A percentile compares a stretch with the other conserved stretches of the same genome.
Evolutionary conservation across 129 eudicot species (phyloP).

Genomic region (Arctium minus): DNA sequence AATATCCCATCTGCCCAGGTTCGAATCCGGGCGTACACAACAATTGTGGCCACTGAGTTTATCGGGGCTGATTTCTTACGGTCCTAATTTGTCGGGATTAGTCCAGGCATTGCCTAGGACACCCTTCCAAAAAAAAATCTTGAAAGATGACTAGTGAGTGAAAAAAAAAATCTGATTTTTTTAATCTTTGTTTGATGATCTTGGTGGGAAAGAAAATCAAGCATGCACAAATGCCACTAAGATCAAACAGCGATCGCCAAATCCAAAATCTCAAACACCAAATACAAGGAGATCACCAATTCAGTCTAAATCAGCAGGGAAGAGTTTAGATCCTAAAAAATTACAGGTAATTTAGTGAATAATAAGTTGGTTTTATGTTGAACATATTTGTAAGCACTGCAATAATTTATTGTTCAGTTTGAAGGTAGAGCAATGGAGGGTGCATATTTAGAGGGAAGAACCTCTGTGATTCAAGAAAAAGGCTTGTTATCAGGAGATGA

Average conservation of each 20-base stretch:
- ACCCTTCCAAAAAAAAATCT: no score
- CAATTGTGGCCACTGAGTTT: no score
- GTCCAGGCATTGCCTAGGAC: no score
- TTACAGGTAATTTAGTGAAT: constrained; percentile 43
- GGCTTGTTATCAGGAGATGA: constrained; percentile 32
- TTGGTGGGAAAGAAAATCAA: constrained; percentile 62
- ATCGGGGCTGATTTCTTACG: no score
- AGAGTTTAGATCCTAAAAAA: constrained; percentile 47
- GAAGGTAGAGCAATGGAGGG: constrained; percentile 39
- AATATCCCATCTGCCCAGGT: no score
- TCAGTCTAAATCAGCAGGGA: constrained; percentile 38
- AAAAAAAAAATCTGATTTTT: background rate
- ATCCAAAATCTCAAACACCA: constrained; percentile 32
- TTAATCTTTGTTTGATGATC: constrained; percentile 9
- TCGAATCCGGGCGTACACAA: no score
- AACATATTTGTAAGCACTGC: background rate
- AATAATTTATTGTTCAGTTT: constrained; percentile 43
- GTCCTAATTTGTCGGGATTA: no score
- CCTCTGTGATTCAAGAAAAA: constrained; percentile 31
- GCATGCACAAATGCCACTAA: constrained; percentile 37
- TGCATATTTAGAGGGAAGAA: constrained; percentile 35
- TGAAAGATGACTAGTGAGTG: background rate
- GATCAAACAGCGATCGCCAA: constrained; percentile 42
- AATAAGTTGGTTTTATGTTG: background rate
- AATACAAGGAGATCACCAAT: constrained; percentile 37